phyloP scores from a whole-genome alignment of 345 rosid genomes.

The Syzygium aromaticum region DNA sequence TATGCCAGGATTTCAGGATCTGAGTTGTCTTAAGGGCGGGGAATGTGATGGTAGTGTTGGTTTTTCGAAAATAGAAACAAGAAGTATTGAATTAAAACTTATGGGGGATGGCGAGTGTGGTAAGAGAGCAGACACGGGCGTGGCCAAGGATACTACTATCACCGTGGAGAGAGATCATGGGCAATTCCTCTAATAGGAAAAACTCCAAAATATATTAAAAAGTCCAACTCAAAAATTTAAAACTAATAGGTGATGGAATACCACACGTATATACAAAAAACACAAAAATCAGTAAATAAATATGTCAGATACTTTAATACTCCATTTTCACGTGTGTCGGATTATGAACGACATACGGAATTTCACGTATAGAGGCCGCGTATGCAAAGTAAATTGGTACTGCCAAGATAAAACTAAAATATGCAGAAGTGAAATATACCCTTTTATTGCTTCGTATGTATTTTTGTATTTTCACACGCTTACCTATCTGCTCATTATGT shows the following conservation, averaged over 20 bases:
- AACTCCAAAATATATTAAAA: background rate
- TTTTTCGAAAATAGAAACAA: background rate
- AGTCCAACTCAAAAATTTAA: background rate
- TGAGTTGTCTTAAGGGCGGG: background rate
- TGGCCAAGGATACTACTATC: background rate
- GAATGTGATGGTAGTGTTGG: background rate
- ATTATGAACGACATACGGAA: background rate
- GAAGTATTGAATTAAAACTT: no score
- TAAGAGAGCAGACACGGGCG: background rate
- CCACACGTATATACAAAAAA: accelerated
- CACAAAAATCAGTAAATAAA: accelerated
- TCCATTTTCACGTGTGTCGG: background rate
- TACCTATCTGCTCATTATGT: background rate
- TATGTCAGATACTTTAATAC: background rate
- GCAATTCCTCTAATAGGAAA: background rate
- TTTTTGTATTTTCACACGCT: background rate
- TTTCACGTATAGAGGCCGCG: background rate
- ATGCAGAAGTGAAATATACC: background rate
- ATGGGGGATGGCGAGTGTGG: background rate
- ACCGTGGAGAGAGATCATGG: background rate
- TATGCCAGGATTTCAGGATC: background rate
- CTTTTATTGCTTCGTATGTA: background rate
- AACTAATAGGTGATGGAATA: accelerated
- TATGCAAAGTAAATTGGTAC: background rate
- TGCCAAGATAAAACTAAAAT: background rate